Evolutionary conservation across 2,329 filamentous ascomycete species (phyloP), one percentile per base, ranked within the genome.

Genomic region (Madurella fahalii): DNA sequence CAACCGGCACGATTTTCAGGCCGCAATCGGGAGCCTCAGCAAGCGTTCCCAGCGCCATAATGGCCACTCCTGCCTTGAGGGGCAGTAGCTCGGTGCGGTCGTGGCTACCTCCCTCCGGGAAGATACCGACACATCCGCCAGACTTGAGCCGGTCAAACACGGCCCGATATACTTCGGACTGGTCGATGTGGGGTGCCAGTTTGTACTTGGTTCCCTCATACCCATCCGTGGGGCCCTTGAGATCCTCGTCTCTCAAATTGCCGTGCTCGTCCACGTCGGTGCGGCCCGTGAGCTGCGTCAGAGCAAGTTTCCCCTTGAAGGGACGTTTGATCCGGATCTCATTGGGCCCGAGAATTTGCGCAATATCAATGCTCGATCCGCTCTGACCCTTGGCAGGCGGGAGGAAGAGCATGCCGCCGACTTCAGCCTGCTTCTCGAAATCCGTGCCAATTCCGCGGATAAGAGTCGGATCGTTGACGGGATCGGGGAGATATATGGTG

Each of bases 31-130:
- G 92, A 58, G 92, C 84, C 53, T 90, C 86, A 5, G 89, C 90
- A 49, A 97, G 77, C 1, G 94, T 87, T 40, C 93, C 93, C 37
- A 99, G 81, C 12, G 93, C 94, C 93, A 99, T 99, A 67, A 99
- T 94, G 55, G 94, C 94, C 57, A 99, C 90, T 70, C 93, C 93
- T 64, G 94, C 93, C 79, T 97, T 97, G 59, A 97, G 77, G 18
- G 94, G 93, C 41, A 97, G 79, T 44, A 97, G 79, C 68, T 95
- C 90, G 0, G 93, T 91, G 58, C 93, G 86, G 70, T 97, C 93
- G 72, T 97, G 93, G 68, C 92, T 96, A 65, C 93, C 93, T 62
- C 93, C 93, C 73, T 99, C 93, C 2, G 93, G 93, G 71, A 97
- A 99, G 67, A 99, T 96, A 59, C 93, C 94, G 52, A 97, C 89